Evolutionary conservation across 371 early-diverging fungal species (phyloP), one percentile per base, ranked within the genome.

Genomic region (Rhizopus sp.): DNA sequence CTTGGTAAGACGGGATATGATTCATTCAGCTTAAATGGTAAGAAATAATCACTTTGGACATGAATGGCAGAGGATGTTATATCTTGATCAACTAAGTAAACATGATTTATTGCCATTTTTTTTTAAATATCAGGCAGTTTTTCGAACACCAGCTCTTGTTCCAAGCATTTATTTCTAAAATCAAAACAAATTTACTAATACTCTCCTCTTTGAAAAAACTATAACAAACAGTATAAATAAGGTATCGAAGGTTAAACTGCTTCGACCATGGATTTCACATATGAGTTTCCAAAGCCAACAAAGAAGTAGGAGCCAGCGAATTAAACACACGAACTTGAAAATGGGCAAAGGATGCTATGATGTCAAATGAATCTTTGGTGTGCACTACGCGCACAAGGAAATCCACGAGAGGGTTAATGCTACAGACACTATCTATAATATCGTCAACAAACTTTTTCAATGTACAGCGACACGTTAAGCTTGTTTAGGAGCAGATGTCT

Each of bases 71-170:
- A 35, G 33, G 13, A 34, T 55, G 23, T 5, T 32, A 37, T 12
- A 35, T 46, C 37, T 34, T 45, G 45, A 41, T 46, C 55, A 12
- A 55, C 10, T 37, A 55, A 55, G 34, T 46, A 55, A 4, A 55
- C 55, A 55, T 46, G 55, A 7, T 55, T 55, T 45, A 55, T 16
- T 3, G 55, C 55, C 45, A 55, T 46, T 55, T 46, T 55, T 46
- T 55, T 34, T n/a, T n/a, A n/a, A 35, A 46, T 37, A n/a, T 15
- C 34, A 35, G 46, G 17, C 35, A 55, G n/a, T 7, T 45, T 23
- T 46, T 45, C 16, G 13, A 4, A 35, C 12, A 46, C 29, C 8
- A 55, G 23, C 34, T 42, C 44, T n/a, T 54, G 45, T 46, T 55
- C 29, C 17, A 55, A 46, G 34, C 54, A 54, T 16, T 54, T 33